Conservation (phyloP, 805 yeast species). For the Yueomyces sp. region DNA sequence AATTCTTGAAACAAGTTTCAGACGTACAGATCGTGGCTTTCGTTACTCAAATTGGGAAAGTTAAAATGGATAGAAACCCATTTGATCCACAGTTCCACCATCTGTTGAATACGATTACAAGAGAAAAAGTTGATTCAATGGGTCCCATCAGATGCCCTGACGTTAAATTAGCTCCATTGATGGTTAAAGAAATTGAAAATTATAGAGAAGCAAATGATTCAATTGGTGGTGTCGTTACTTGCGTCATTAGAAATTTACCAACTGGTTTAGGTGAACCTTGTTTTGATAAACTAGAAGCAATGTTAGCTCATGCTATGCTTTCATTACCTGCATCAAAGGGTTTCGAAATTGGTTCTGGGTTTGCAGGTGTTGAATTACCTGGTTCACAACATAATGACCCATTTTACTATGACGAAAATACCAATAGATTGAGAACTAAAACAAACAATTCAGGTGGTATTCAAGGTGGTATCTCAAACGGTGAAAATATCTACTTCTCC, state of each 20-base stretch:
- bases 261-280: conserved; percentile 97
- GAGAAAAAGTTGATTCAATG: conserved; percentile 74
- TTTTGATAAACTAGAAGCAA: conserved; percentile 91
- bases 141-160: conserved; percentile 96
- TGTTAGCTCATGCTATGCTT: conserved; percentile 93
- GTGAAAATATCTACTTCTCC: conserved; percentile 86
- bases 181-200: conserved; percentile 79
- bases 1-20: conserved; percentile 61
- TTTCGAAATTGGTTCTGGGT: conserved; percentile 95
- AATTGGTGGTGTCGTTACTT: conserved; percentile 95
- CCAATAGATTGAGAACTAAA: conserved; percentile 60
- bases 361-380: conserved; percentile 74
- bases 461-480: conserved; percentile 96
- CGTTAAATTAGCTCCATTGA: conserved; percentile 48
- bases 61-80: conserved; percentile 65
- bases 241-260: conserved; percentile 90
- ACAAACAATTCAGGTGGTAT: conserved; percentile 95
- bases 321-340: conserved; percentile 98
- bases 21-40: conserved; percentile 92
- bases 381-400: conserved; percentile 94
- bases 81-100: conserved; percentile 50
- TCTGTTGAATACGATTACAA: conserved; percentile 60
- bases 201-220: conserved; percentile 82
- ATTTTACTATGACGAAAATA: conserved; percentile 47
- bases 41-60: conserved; percentile 81